These are phyloP conservation scores for Colletotrichum endophyticum DNA, from an alignment of 2,329 filamentous ascomycete species.

Conservation along the genomic window DNA sequence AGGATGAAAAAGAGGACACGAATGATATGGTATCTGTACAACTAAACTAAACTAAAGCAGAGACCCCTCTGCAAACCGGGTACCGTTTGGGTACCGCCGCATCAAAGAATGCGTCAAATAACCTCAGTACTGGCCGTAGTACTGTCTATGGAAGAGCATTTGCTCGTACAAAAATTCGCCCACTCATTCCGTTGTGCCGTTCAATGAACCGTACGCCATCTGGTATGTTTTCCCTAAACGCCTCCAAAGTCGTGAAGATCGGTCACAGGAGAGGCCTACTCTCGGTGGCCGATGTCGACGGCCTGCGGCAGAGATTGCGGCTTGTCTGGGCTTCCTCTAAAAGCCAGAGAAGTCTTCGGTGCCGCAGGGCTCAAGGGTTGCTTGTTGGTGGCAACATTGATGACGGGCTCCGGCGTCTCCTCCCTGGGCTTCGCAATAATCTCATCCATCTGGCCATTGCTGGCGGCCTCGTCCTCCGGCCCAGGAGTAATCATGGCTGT, in stretches of 20 bases:
- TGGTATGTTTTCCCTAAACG: constrained; percentile 8
- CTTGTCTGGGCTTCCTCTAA: constrained; percentile 68
- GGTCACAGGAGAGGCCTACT: constrained; percentile 23
- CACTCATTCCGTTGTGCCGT: background rate
- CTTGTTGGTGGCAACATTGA: constrained; percentile 16
- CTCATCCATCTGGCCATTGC: background rate
- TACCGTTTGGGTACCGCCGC: background rate
- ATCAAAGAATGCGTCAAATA: background rate
- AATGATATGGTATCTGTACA: constrained; percentile 18
- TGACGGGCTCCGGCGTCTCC: constrained; percentile 18
- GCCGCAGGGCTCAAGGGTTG: constrained; percentile 33
- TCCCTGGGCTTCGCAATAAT: constrained; percentile 4
- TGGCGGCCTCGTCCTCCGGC: background rate
- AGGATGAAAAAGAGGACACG: background rate
- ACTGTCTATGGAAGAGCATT: constrained; percentile 5
- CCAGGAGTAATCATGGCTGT: constrained; percentile 1
- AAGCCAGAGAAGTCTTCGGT: constrained; percentile 55
- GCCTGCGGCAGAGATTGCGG: constrained; percentile 35
- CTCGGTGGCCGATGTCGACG: constrained; percentile 33
- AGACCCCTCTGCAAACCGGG: constrained; percentile 8
- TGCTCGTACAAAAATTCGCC: background rate
- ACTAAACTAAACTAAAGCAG: constrained; percentile 13
- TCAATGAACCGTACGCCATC: constrained; percentile 17
- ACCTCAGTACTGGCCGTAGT: background rate
- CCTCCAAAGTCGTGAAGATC: background rate